phyloP scores from a whole-genome alignment of 1,284 basidiomycete species.

The Athelia psychrophila region DNA sequence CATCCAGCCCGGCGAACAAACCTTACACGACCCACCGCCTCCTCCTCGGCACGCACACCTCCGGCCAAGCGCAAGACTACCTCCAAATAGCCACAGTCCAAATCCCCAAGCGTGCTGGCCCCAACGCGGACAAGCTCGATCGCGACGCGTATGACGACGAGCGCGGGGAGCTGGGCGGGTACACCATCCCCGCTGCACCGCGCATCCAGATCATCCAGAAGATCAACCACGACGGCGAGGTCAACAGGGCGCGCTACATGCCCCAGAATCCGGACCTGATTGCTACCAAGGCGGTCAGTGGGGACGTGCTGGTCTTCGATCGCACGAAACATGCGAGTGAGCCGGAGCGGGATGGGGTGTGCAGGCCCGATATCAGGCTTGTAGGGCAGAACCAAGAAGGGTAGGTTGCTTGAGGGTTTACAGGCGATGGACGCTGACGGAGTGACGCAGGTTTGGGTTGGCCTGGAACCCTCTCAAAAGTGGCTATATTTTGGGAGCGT shows the following conservation, averaged over 20 bases:
- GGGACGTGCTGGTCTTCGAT: slow-evolving; percentile 94
- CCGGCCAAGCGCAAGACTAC: slow-evolving; percentile 92
- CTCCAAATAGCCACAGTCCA: slow-evolving; percentile 95
- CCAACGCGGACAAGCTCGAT: slow-evolving; percentile 72
- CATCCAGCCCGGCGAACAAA: slow-evolving; percentile 66
- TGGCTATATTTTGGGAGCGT: slow-evolving; percentile 90
- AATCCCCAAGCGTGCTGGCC: slow-evolving; percentile 75
- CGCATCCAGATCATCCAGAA: slow-evolving; percentile 90
- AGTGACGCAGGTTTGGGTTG: slow-evolving; percentile 75
- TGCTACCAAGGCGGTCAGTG: slow-evolving; percentile 90
- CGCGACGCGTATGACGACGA: slow-evolving; percentile 90
- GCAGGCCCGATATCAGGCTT: slow-evolving; percentile 89
- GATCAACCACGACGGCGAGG: slow-evolving; percentile 96
- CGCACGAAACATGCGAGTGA: slow-evolving; percentile 95
- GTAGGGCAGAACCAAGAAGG: slow-evolving; percentile 93
- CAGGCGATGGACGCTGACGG: slow-evolving; percentile 2
- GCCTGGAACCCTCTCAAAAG: slow-evolving; percentile 85
- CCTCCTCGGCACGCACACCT: slow-evolving; percentile 97
- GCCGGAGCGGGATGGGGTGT: slow-evolving; percentile 81
- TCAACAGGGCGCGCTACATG: slow-evolving; percentile 98
- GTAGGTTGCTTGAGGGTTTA: slow-evolving; percentile 42
- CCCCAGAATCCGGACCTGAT: slow-evolving; percentile 98
- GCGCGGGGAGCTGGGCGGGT: slow-evolving; percentile 86
- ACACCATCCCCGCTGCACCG: slow-evolving; percentile 75
- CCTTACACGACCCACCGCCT: slow-evolving; percentile 92